Conservation (phyloP, 441 rosid species). For the Iberis amara region DNA sequence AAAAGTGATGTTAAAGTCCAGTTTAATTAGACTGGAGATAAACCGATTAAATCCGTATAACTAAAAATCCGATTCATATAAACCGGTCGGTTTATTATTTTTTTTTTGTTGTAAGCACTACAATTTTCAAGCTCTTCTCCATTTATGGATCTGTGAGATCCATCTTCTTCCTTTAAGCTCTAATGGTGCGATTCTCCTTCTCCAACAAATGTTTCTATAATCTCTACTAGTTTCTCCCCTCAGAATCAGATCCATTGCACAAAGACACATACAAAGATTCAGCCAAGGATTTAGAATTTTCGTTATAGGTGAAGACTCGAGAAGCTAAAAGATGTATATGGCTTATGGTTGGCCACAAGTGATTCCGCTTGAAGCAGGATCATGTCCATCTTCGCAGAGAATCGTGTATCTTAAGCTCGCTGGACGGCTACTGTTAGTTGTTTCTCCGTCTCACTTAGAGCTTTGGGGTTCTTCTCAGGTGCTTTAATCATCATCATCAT, state of each 20-base stretch:
- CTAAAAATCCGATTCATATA: background rate
- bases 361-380: conserved; percentile 65
- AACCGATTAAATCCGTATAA: conserved; percentile 5
- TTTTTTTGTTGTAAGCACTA: background rate
- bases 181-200: too few species aligned
- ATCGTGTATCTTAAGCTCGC: conserved; percentile 65
- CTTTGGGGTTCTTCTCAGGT: conserved; percentile 94
- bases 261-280: background rate
- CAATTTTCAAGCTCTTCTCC: conserved; percentile 13
- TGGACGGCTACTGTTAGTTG: conserved; percentile 60
- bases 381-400: conserved; percentile 64
- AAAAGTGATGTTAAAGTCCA: too few species aligned
- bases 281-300: background rate
- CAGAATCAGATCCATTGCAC: conserved; percentile 21
- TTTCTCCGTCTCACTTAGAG: conserved; percentile 80
- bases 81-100: conserved; percentile 24
- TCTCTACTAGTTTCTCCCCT: conserved; percentile 17
- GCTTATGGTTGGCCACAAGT: conserved; percentile 99
- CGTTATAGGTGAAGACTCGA: background rate
- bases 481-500: background rate
- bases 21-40: background rate
- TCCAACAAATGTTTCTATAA: conserved; percentile 10
- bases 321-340: conserved; percentile 62
- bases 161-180: conserved; percentile 22
- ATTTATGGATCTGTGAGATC: conserved; percentile 37